Evolutionary conservation across 768 basidiomycete species (phyloP).

Genomic region (Multifurca ochricompacta): DNA sequence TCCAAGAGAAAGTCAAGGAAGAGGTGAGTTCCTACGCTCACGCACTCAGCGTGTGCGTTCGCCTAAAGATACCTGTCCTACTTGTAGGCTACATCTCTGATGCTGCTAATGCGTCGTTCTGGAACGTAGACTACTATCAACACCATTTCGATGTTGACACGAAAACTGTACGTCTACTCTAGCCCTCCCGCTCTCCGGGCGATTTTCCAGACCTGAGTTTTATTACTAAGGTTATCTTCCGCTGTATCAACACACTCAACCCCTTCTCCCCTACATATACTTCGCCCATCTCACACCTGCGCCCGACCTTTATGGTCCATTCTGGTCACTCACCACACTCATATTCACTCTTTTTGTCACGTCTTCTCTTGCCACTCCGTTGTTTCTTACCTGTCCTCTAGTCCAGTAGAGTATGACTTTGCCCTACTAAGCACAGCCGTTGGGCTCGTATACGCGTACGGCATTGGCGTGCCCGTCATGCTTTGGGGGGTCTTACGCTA

Average conservation of each 20-base stretch:
- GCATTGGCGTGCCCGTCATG: slow-evolving; percentile 68
- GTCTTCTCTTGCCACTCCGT: slow-evolving; percentile 89
- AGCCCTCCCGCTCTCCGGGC: background rate
- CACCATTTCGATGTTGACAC: slow-evolving; percentile 87
- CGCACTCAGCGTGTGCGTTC: background rate
- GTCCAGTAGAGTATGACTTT: slow-evolving; percentile 76
- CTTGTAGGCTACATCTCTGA: slow-evolving; percentile 58
- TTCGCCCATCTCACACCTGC: slow-evolving; percentile 56
- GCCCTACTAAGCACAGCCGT: slow-evolving; percentile 75
- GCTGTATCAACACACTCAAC: slow-evolving; percentile 74
- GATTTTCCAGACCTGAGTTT: background rate
- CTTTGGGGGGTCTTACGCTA: slow-evolving; percentile 85
- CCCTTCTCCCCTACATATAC: slow-evolving; percentile 61
- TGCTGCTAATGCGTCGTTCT: slow-evolving; percentile 41
- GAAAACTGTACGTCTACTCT: slow-evolving; percentile 41
- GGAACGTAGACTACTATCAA: slow-evolving; percentile 82
- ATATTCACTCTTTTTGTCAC: slow-evolving; percentile 90
- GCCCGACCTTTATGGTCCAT: slow-evolving; percentile 79
- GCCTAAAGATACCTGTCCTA: background rate
- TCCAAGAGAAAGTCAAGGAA: background rate
- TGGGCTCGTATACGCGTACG: slow-evolving; percentile 81
- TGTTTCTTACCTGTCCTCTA: slow-evolving; percentile 70
- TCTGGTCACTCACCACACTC: slow-evolving; percentile 96
- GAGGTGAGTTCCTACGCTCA: slow-evolving; percentile 10
- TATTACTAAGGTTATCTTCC: slow-evolving; percentile 49